Evolutionary conservation across 768 basidiomycete genomes (phyloP).

Genomic region (Steccherinum ochraceum): DNA sequence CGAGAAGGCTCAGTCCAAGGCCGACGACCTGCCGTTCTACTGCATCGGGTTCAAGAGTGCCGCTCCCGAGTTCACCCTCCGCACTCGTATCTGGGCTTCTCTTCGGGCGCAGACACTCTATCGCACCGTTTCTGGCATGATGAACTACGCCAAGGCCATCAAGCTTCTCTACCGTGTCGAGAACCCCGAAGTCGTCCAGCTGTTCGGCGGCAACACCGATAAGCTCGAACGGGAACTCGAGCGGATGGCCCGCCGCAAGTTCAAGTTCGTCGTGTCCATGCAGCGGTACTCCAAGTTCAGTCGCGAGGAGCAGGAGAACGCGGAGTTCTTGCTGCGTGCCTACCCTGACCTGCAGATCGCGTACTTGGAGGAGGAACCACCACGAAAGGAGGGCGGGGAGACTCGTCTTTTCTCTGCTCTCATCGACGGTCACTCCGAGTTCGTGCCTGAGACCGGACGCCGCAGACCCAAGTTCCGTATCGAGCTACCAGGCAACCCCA

Average conservation of each 20-base stretch:
- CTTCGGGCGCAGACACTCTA: slow-evolving; percentile 98
- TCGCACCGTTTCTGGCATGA: slow-evolving; percentile 98
- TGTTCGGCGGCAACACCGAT: slow-evolving; percentile 96
- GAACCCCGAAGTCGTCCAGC: slow-evolving; percentile 97
- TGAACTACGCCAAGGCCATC: slow-evolving; percentile 99
- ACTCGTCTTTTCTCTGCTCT: slow-evolving; percentile 92
- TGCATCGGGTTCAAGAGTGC: slow-evolving; percentile 99
- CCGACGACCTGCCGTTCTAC: slow-evolving; percentile 94
- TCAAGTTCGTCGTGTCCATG: slow-evolving; percentile 99
- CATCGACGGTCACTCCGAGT: slow-evolving; percentile 98
- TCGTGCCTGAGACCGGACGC: slow-evolving; percentile 81
- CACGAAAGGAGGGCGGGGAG: slow-evolving; percentile 92
- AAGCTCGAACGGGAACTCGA: slow-evolving; percentile 94
- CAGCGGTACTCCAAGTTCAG: slow-evolving; percentile 99
- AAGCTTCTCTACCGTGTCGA: slow-evolving; percentile 99
- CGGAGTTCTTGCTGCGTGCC: slow-evolving; percentile 93
- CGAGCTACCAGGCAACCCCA: slow-evolving; percentile 97
- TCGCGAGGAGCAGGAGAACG: slow-evolving; percentile 98
- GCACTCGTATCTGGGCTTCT: slow-evolving; percentile 99
- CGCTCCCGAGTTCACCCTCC: slow-evolving; percentile 95
- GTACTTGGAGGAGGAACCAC: slow-evolving; percentile 93
- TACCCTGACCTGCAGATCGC: slow-evolving; percentile 99
- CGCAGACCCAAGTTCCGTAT: slow-evolving; percentile 96
- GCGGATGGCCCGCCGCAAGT: slow-evolving; percentile 96
- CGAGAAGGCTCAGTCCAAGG: slow-evolving; percentile 81